phyloP scores from a whole-genome alignment of 768 basidiomycete species.

The Ephemerocybe angulata region DNA sequence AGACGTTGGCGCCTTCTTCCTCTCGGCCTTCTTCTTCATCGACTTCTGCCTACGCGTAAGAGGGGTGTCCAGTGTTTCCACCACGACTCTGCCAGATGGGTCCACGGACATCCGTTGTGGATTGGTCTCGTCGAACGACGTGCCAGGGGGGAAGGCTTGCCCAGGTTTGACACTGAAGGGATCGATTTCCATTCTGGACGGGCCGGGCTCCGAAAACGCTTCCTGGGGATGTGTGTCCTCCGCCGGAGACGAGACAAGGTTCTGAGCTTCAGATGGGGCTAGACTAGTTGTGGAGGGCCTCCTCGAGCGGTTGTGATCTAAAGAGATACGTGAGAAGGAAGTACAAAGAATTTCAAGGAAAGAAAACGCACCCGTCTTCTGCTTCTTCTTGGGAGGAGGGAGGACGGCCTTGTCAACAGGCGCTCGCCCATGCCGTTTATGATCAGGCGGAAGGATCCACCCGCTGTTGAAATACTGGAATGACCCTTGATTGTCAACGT shows the following conservation, averaged over 20 bases:
- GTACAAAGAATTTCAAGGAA: background rate
- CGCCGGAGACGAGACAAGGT: conserved; percentile 22
- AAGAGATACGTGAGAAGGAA: conserved; percentile 1
- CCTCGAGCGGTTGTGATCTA: conserved; percentile 39
- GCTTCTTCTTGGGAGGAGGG: conserved; percentile 55
- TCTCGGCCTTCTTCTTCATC: conserved; percentile 18
- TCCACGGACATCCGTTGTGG: conserved; percentile 23
- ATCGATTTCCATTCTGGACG: conserved; percentile 15
- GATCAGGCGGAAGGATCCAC: conserved; percentile 81
- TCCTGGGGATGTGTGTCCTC: conserved; percentile 11
- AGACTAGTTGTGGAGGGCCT: conserved; percentile 46
- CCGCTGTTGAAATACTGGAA: conserved; percentile 84
- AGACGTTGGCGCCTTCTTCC: background rate
- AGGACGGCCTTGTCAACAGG: conserved; percentile 39
- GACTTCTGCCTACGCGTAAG: conserved; percentile 59
- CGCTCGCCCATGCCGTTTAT: conserved; percentile 57
- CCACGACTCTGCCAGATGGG: conserved; percentile 52
- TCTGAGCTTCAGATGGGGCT: conserved; percentile 44
- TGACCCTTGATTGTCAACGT: conserved; percentile 65
- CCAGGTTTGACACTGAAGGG: background rate
- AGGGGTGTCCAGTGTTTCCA: conserved; percentile 73
- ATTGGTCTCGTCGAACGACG: conserved; percentile 8
- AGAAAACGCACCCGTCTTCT: conserved; percentile 38
- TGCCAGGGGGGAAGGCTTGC: conserved; percentile 1
- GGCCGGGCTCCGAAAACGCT: background rate